Percentiles rank a stretch among this genome's conserved stretches.
Evolutionary conservation across 2,329 filamentous ascomycete genomes (phyloP).

Genomic region (Ophiognomonia clavigignenti-juglandacearum): DNA sequence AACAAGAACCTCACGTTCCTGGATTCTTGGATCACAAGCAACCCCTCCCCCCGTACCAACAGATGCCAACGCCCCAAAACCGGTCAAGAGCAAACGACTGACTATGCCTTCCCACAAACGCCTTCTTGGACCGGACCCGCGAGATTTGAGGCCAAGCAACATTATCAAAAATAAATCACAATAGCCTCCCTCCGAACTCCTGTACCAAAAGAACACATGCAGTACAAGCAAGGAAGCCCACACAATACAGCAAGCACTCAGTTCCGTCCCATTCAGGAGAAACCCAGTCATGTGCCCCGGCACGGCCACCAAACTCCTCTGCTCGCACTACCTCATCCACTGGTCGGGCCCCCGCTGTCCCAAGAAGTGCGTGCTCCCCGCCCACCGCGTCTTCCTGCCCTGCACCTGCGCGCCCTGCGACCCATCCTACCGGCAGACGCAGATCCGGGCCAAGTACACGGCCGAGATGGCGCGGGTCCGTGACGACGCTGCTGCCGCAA

Average conservation of each 20-base stretch:
- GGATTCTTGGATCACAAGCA: too few relatives aligned
- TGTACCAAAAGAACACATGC: too few relatives aligned
- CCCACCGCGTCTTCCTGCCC: constrained; percentile 6
- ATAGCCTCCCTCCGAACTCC: background rate
- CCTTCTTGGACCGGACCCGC: background rate
- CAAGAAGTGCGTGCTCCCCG: constrained; percentile 13
- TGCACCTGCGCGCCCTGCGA: constrained; percentile 18
- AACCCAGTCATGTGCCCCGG: constrained; percentile 20
- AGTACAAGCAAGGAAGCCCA: too few relatives aligned
- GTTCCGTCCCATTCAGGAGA: too few relatives aligned
- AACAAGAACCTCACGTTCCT: too few relatives aligned
- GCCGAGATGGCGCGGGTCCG: background rate
- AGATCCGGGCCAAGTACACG: constrained; percentile 11
- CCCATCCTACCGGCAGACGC: constrained; percentile 8
- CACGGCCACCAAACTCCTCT: constrained; percentile 13
- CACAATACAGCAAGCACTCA: too few relatives aligned
- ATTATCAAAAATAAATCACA: background rate
- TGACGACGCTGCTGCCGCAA: too few relatives aligned
- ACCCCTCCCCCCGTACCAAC: too few relatives aligned
- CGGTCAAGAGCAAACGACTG: background rate
- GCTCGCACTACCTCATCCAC: constrained; percentile 17
- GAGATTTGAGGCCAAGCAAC: background rate
- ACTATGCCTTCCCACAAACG: constrained; percentile 2
- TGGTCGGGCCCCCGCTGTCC: constrained; percentile 12
- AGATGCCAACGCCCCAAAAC: too few relatives aligned